phyloP scores from a whole-genome alignment of 257 asterid species.

The Nicotiana sylvestris region DNA sequence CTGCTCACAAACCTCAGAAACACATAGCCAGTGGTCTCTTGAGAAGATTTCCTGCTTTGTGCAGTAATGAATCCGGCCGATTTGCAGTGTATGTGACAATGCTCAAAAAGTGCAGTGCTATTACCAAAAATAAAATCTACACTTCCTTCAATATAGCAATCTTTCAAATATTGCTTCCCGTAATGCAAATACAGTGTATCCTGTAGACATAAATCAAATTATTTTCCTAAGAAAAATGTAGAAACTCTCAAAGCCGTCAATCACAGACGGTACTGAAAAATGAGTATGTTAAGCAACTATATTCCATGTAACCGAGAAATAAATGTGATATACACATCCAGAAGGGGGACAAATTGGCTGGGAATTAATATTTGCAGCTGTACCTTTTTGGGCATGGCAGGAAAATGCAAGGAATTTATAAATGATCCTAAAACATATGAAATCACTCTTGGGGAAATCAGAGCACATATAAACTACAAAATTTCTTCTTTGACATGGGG shows the following conservation, averaged over 20 bases:
- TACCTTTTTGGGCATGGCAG: neutral
- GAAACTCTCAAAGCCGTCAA: neutral
- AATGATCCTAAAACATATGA: neutral
- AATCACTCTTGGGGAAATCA: neutral
- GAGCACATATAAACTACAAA: neutral
- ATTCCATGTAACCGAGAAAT: neutral
- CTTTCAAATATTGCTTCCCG: constrained; percentile 83
- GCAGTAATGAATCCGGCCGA: constrained; percentile 79
- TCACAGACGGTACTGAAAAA: neutral
- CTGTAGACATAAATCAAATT: constrained; percentile 32
- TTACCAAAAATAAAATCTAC: constrained; percentile 97
- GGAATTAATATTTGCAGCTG: neutral
- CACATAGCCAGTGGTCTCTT: constrained; percentile 89
- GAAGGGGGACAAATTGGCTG: neutral
- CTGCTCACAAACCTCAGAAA: constrained; percentile 59
- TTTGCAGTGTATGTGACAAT: constrained; percentile 95
- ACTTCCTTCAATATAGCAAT: constrained; percentile 95
- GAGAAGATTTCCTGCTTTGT: constrained; percentile 92
- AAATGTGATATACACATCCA: neutral
- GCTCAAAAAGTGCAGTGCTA: constrained; percentile 95
- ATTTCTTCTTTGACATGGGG: neutral
- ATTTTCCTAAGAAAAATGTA: neutral
- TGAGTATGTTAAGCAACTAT: neutral
- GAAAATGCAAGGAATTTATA: neutral
- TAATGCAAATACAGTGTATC: constrained; percentile 87